Evolutionary conservation across 768 basidiomycete genomes (phyloP), one percentile per base, ranked within the genome.

Genomic region (Cyathus striatus): DNA sequence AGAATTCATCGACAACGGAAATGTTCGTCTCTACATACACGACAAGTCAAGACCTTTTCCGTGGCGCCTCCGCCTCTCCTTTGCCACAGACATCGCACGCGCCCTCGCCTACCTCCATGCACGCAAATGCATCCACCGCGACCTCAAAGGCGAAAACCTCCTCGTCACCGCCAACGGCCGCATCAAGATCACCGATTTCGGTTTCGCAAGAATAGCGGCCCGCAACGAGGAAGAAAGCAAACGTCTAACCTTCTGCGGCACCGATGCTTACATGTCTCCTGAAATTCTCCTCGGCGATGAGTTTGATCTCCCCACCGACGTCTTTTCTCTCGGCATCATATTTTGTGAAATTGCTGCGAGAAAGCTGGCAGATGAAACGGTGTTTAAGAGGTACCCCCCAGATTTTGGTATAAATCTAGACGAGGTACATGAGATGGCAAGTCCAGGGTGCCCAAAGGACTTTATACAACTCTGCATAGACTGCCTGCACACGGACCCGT

Each of bases 121-220:
- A 12, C 79, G 95, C 32, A 87, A 90, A 59, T 86, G 85, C 61
- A 88, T 87, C 30, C 86, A 88, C 53, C 82, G 84, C 23, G 95
- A 99, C 64, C 75, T 99, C 50, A 99, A 99, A 63, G 94, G 93
- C 26, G 95, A 98, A 68, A 99, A 99, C 52, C 74, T 98, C 21
- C 79, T 98, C n/a, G 83, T 97, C 17, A 97, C 94, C 0, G 68
- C 84, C 26, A 99, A 99, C 55, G 90, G 91, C 17, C 81, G 95
- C 34, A 75, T 98, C 56, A 99, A 98, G 69, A 85, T 97, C 53
- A 96, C 94, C n/a, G 95, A 99, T 58, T 99, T 99, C 63, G 95
- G 95, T 1, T 95, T 97, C 53, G 92, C 93, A 3, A 78, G 95
- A 25, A 96, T 98, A 54, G 91, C 91, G 0, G 92, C 92, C 0